These are phyloP conservation scores for Mycena rosella DNA, from an alignment of 768 basidiomycete genomes.

Conservation along the genomic window DNA sequence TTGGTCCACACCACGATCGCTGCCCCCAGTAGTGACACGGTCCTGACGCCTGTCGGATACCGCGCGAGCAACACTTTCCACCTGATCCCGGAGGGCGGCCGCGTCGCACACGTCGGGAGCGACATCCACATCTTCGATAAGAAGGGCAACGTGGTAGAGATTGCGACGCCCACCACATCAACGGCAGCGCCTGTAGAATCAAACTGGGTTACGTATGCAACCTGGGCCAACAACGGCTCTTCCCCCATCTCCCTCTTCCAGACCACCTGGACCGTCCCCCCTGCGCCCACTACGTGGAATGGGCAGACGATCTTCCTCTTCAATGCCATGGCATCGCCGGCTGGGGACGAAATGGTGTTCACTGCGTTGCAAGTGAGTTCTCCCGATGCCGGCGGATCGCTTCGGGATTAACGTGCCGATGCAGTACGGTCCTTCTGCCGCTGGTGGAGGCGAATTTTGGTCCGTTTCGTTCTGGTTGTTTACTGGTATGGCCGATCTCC, in stretches of 20 bases:
- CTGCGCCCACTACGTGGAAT: background rate
- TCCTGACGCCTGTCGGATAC: slow-evolving; percentile 39
- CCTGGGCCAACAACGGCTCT: background rate
- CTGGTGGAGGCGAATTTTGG: slow-evolving; percentile 19
- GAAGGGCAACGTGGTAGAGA: slow-evolving; percentile 8
- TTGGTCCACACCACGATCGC: too few species aligned
- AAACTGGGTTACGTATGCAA: slow-evolving; percentile 6
- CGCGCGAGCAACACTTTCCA: slow-evolving; percentile 30
- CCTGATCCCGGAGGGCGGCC: slow-evolving; percentile 37
- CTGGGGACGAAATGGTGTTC: slow-evolving; percentile 12
- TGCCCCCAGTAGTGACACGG: too few species aligned
- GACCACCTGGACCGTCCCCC: slow-evolving; percentile 27
- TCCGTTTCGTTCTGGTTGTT: too few species aligned
- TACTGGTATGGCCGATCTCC: too few species aligned
- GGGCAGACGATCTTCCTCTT: slow-evolving; percentile 26
- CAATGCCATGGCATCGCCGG: slow-evolving; percentile 16
- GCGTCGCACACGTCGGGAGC: slow-evolving; percentile 33
- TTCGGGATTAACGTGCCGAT: background rate
- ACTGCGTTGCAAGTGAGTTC: slow-evolving; percentile 25
- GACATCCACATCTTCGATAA: slow-evolving; percentile 30
- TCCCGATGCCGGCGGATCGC: too few species aligned
- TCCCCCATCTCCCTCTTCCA: slow-evolving; percentile 14
- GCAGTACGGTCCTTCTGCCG: slow-evolving; percentile 12
- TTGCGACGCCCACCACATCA: slow-evolving; percentile 1
- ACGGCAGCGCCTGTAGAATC: background rate